Evolutionary conservation across 257 asterid genomes (phyloP).

Genomic region (Ballota nigra): DNA sequence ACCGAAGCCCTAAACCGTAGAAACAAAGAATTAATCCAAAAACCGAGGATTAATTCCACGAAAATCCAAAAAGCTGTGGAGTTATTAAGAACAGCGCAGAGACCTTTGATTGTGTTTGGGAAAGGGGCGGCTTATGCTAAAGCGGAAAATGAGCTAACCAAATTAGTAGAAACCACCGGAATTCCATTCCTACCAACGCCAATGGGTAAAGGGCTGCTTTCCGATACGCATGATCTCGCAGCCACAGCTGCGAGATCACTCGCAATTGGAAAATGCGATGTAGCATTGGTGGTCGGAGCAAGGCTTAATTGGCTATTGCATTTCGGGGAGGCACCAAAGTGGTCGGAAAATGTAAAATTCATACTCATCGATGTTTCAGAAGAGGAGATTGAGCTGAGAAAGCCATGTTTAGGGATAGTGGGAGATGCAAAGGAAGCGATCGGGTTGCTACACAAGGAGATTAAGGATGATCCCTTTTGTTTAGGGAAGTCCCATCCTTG

Average conservation of each 20-base stretch:
- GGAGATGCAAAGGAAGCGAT: slow-evolving; percentile 88
- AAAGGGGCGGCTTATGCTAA: slow-evolving; percentile 82
- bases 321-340: slow-evolving; percentile 89
- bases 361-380: slow-evolving; percentile 64
- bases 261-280: slow-evolving; percentile 88
- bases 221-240: slow-evolving; percentile 78
- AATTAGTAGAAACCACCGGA: slow-evolving; percentile 66
- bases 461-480: slow-evolving; percentile 81
- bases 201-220: slow-evolving; percentile 82
- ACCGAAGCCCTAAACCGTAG: slow-evolving; percentile 43
- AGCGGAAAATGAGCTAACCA: slow-evolving; percentile 58
- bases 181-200: slow-evolving; percentile 92
- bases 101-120: slow-evolving; percentile 92
- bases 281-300: slow-evolving; percentile 82
- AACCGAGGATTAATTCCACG: slow-evolving; percentile 33
- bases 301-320: slow-evolving; percentile 89
- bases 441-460: slow-evolving; percentile 59
- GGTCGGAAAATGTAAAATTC: slow-evolving; percentile 83
- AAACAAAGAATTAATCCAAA: slow-evolving; percentile 34
- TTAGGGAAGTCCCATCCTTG: slow-evolving; percentile 80
- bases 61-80: slow-evolving; percentile 62
- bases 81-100: slow-evolving; percentile 61
- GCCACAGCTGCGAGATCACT: slow-evolving; percentile 89
- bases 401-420: slow-evolving; percentile 65
- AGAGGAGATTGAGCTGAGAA: slow-evolving; percentile 75